Evolutionary conservation across 768 basidiomycete species (phyloP).

Genomic region (Hemileccinum rubropunctum): DNA sequence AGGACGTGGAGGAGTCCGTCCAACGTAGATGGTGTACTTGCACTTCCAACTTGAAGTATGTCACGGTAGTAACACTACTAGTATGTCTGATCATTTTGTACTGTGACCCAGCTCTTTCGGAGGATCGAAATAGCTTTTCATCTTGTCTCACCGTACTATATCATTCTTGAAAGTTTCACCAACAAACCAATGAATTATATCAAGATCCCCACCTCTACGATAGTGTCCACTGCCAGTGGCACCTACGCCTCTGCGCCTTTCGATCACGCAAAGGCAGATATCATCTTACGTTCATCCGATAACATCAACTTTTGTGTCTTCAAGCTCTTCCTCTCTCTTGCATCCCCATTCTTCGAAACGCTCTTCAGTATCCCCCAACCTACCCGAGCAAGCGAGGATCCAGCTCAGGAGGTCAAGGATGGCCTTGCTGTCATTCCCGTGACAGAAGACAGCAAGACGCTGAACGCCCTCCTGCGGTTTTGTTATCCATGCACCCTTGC

Average conservation of each 20-base stretch:
- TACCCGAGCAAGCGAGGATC: not conserved
- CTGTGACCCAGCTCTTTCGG: too few relatives aligned
- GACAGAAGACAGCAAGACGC: constrained; percentile 18
- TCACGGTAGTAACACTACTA: too few relatives aligned
- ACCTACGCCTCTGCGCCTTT: constrained; percentile 19
- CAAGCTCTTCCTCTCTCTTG: constrained; percentile 31
- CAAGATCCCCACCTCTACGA: too few relatives aligned
- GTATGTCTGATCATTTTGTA: too few relatives aligned
- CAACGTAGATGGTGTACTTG: too few relatives aligned
- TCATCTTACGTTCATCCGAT: constrained; percentile 28
- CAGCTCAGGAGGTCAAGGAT: constrained; percentile 11
- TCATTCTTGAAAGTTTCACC: too few relatives aligned
- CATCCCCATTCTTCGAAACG: constrained; percentile 34
- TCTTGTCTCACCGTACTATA: too few relatives aligned
- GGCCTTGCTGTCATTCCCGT: constrained; percentile 21
- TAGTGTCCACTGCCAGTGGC: not conserved
- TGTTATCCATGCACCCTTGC: constrained; percentile 25
- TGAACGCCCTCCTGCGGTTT: constrained; percentile 27
- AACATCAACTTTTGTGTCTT: constrained; percentile 31
- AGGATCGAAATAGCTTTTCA: too few relatives aligned
- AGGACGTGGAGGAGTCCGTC: too few relatives aligned
- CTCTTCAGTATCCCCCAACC: constrained; percentile 33
- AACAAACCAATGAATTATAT: too few relatives aligned
- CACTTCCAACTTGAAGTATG: too few relatives aligned
- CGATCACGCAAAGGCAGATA: constrained; percentile 19